phyloP scores from a whole-genome alignment of 2,329 filamentous ascomycete species.

The Capronia coronata region DNA sequence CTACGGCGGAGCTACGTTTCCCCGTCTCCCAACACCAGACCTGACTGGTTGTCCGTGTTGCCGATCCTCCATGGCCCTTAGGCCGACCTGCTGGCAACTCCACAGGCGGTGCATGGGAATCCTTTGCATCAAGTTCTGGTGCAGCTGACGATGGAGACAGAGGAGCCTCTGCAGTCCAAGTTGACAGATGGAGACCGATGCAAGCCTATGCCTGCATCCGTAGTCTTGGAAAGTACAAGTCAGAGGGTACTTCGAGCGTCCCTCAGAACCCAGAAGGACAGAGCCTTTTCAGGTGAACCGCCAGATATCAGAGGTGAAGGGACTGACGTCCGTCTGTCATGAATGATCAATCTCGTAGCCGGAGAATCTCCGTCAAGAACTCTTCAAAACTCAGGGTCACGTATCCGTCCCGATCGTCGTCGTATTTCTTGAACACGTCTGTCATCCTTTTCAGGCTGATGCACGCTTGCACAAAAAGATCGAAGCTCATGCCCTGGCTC shows the following conservation, averaged over 20 bases:
- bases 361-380: conserved; percentile 52
- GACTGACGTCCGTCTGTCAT: not conserved
- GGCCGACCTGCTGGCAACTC: too few relatives aligned
- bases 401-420: conserved; percentile 92
- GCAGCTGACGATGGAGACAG: too few relatives aligned
- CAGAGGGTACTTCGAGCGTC: not conserved
- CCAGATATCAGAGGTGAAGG: not conserved
- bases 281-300: not conserved
- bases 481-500: conserved; percentile 73
- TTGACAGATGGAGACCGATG: too few relatives aligned
- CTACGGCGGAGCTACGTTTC: too few relatives aligned
- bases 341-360: conserved; percentile 23
- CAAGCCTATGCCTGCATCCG: too few relatives aligned
- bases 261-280: not conserved
- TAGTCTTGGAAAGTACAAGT: too few relatives aligned
- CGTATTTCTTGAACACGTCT: conserved; percentile 98
- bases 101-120: too few relatives aligned
- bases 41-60: too few relatives aligned
- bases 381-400: conserved; percentile 78
- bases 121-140: too few relatives aligned
- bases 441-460: conserved; percentile 98
- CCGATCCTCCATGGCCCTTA: too few relatives aligned
- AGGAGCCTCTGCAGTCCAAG: too few relatives aligned
- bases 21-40: too few relatives aligned
- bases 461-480: conserved; percentile 95